Base-by-base conservation (phyloP, 345 rosid species). In the Camelina neglecta region DNA sequence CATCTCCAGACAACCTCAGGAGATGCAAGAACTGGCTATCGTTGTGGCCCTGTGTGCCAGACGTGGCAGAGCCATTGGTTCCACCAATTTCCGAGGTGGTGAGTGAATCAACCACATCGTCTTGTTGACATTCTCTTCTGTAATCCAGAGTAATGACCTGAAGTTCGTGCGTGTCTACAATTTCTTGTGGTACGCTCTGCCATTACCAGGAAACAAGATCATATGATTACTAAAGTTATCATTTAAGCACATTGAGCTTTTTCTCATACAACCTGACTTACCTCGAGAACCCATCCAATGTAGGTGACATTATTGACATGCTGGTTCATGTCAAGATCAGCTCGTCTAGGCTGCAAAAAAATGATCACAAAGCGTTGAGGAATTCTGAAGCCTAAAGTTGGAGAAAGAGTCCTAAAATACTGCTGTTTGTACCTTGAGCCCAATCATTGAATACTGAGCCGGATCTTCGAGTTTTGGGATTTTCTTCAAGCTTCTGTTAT, bases 231-330 rank as follows among this genome's bases (percentile, higher is more conserved):
- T 54, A 18, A 44, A 54, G 48, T 60, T 60, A 15, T 6, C 18
- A 38, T 24, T 23, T 23, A 64, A 18, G 21, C 41, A 73, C 12
- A 39, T 42, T 8, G 45, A 62, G 29, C 29, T 12, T 65, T 66
- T 16, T 5, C 5, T 41, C 6, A 49, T 31, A 68, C 0, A 53
- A 48, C 4, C 11, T 41, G 61, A 59, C 69, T 79, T 38, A 93
- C 97, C 97, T 94, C 97, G 3, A 92, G 91, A 80, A 89, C 86
- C 99, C 99, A 94, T 80, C 97, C 97, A 18, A 94, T 86, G 65
- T 89, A 92, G 65, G 97, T 67, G 62, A 94, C 97, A 51, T 94
- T 90, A 65, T 94, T 92, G 67, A 90, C 98, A 71, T 92, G 98
- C 75, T 94, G 97, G 78, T 92, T 94, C 98, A 94, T 94, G 81